Evolutionary conservation across 495 filamentous ascomycete species (phyloP).

Genomic region (Aspergillus diversus): DNA sequence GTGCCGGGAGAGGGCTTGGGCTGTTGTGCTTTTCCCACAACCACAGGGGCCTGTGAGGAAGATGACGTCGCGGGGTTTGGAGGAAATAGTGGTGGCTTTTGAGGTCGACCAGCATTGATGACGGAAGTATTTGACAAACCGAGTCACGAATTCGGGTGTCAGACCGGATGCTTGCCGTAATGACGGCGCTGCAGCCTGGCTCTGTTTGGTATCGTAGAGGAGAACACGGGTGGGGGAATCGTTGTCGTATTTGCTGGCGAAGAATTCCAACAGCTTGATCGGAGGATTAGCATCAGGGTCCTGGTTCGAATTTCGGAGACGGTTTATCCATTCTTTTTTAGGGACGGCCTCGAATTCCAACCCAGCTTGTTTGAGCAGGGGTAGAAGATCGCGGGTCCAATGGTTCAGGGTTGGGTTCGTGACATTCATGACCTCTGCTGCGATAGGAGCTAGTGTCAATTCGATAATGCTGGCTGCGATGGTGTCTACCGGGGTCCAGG

Average conservation of each 20-base stretch:
- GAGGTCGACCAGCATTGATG: slow-evolving; percentile 21
- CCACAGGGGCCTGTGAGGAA: slow-evolving; percentile 32
- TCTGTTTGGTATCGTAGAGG: slow-evolving; percentile 32
- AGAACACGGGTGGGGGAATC: slow-evolving; percentile 26
- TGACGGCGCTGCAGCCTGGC: slow-evolving; percentile 22
- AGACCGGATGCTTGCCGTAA: slow-evolving; percentile 24
- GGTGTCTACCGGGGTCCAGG: slow-evolving; percentile 64
- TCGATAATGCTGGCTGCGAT: slow-evolving; percentile 50
- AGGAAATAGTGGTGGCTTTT: not conserved
- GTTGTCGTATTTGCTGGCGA: slow-evolving; percentile 46
- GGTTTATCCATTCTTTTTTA: slow-evolving; percentile 50
- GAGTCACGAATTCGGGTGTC: slow-evolving; percentile 12
- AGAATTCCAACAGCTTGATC: slow-evolving; percentile 53
- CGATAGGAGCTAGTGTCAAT: slow-evolving; percentile 22
- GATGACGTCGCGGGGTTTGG: slow-evolving; percentile 19
- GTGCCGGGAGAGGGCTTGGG: slow-evolving; percentile 14
- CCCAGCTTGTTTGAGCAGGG: slow-evolving; percentile 43
- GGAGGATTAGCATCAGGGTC: slow-evolving; percentile 47
- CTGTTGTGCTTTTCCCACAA: slow-evolving; percentile 30
- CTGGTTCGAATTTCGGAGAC: slow-evolving; percentile 38
- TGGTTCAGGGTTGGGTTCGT: slow-evolving; percentile 50
- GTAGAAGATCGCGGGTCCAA: slow-evolving; percentile 54
- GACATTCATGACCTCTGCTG: slow-evolving; percentile 40
- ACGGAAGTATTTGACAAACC: slow-evolving; percentile 26
- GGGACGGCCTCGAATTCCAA: slow-evolving; percentile 50